Evolutionary conservation across 83 land plant species (phyloP).

Genomic region (Picea abies): DNA sequence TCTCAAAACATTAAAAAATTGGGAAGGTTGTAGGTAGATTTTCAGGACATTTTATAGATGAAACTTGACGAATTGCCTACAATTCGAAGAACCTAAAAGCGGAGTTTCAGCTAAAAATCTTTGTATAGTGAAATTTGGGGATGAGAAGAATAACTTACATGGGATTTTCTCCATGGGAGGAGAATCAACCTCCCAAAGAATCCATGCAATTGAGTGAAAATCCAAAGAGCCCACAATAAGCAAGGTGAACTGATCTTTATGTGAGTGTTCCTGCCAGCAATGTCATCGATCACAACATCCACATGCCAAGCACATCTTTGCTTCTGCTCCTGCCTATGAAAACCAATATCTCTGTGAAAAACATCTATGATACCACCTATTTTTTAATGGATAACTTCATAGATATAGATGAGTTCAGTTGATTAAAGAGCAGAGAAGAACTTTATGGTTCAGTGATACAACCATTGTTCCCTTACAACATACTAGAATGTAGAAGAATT

Average conservation of each 20-base stretch:
- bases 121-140: constrained; percentile 4
- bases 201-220: constrained; percentile 68
- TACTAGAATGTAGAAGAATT: background rate
- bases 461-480: too few relatives aligned
- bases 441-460: too few relatives aligned
- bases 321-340: background rate
- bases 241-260: constrained; percentile 61
- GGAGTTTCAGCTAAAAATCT: background rate
- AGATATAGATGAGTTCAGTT: too few relatives aligned
- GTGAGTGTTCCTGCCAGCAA: constrained; percentile 53
- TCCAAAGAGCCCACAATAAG: constrained; percentile 76
- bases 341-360: too few relatives aligned
- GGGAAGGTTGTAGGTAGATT: background rate
- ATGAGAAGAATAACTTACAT: constrained; percentile 38
- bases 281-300: constrained; percentile 64
- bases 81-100: background rate
- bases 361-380: too few relatives aligned
- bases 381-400: too few relatives aligned
- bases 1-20: background rate
- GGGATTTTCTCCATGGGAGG: constrained; percentile 69
- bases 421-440: too few relatives aligned
- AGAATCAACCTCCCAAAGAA: constrained; percentile 63
- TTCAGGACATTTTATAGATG: background rate
- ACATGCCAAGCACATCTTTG: constrained; percentile 44
- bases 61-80: background rate